Conservation (phyloP, 2,329 filamentous ascomycete species). For the Ophiostoma fasciatum region DNA sequence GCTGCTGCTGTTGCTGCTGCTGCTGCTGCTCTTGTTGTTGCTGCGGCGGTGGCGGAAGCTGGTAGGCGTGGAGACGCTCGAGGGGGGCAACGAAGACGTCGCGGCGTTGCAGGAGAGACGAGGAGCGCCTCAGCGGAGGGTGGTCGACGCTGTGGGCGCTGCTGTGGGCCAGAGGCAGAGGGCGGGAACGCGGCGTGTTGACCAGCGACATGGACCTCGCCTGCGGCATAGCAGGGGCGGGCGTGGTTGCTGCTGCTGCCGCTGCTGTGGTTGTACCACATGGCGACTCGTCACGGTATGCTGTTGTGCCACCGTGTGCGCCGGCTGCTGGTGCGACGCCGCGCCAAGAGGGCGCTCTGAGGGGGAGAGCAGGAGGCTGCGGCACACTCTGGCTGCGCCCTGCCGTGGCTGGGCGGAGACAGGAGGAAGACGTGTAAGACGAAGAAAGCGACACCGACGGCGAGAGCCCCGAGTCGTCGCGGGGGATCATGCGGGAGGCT, state of each 20-base stretch:
- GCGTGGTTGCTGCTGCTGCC: constrained; percentile 1
- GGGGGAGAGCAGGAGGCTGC: not conserved
- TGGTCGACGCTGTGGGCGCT: constrained; percentile 7
- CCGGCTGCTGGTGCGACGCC: not conserved
- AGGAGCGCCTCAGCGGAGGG: constrained; percentile 10
- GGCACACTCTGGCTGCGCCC: constrained; percentile 3
- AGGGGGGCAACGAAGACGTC: constrained; percentile 10
- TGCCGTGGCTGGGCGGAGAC: constrained; percentile 1
- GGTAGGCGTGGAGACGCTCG: constrained; percentile 4
- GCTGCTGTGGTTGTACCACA: no score
- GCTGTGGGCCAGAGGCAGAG: no score
- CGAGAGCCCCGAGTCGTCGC: constrained; percentile 26
- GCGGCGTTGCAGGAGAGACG: constrained; percentile 11
- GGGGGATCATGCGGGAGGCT: constrained; percentile 39
- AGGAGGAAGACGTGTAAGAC: no score
- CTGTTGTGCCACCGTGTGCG: not conserved
- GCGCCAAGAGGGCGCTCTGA: not conserved
- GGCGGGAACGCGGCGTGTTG: constrained; percentile 1
- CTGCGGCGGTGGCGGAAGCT: no score
- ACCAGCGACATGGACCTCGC: no score
- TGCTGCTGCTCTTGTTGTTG: not conserved
- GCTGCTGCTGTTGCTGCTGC: no score
- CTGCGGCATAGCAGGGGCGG: not conserved
- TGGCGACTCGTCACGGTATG: no score
- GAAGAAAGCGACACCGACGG: constrained; percentile 3